phyloP scores from a whole-genome alignment of 106 monocot species.

The Phalaenopsis equestris region DNA sequence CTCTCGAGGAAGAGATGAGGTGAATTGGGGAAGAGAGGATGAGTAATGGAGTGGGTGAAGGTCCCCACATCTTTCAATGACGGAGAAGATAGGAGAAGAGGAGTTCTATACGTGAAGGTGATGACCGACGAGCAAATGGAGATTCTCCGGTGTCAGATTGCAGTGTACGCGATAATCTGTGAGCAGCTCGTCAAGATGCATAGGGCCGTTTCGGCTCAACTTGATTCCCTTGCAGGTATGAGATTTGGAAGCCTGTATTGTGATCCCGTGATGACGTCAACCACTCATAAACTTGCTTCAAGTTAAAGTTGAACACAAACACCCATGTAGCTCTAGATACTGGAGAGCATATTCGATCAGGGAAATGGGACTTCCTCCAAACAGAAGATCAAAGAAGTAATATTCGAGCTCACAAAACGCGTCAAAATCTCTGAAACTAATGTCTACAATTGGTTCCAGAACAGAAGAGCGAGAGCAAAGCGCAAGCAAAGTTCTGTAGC shows the following conservation, averaged over 20 bases:
- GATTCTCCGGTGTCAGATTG: slow-evolving; percentile 56
- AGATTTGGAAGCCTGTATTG: slow-evolving; percentile 34
- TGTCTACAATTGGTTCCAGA: slow-evolving; percentile 98
- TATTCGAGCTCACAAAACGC: slow-evolving; percentile 44
- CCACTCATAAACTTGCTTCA: slow-evolving; percentile 35
- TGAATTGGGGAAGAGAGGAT: background rate
- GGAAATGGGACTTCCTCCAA: slow-evolving; percentile 70
- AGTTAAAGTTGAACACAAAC: slow-evolving; percentile 85
- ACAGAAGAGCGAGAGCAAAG: slow-evolving; percentile 70
- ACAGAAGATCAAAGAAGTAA: slow-evolving; percentile 73
- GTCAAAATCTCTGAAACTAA: slow-evolving; percentile 77
- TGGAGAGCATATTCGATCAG: slow-evolving; percentile 62
- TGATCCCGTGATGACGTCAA: slow-evolving; percentile 30
- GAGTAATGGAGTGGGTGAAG: slow-evolving; percentile 17
- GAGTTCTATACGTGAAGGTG: slow-evolving; percentile 32
- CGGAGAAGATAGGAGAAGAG: background rate
- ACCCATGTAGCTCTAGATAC: slow-evolving; percentile 61
- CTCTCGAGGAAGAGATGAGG: background rate
- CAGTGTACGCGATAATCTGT: slow-evolving; percentile 58
- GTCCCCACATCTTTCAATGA: background rate
- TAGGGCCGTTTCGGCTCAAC: slow-evolving; percentile 15
- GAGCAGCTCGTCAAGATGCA: slow-evolving; percentile 69
- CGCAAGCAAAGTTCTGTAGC: slow-evolving; percentile 24
- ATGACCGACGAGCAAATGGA: slow-evolving; percentile 74
- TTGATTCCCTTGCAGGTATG: slow-evolving; percentile 18